Evolutionary conservation across 2,329 filamentous ascomycete species (phyloP), one percentile per base, ranked within the genome.

Genomic region (Colletotrichum viniferum): DNA sequence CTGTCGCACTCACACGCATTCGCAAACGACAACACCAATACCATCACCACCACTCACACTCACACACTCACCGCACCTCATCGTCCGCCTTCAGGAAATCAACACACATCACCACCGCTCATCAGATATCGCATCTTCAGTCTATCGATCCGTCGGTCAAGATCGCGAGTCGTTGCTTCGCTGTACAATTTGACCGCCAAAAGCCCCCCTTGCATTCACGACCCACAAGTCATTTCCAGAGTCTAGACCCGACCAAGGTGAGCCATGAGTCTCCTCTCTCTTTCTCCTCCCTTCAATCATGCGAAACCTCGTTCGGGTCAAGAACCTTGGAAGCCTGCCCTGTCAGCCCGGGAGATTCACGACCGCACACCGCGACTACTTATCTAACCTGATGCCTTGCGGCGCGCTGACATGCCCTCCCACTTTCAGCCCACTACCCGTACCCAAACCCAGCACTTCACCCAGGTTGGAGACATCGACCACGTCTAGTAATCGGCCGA

Each of bases 401-500:
- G 74, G 61, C 61, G 74, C 62, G 66, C 71, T 76, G 66, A 76
- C 74, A 76, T 69, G 73, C 63, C 63, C 55, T 76, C 24, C 62
- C 52, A 60, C 61, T 18, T 34, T 48, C 71, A 76, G 73, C 73
- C 73, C 70, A 63, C 71, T 61, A 74, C 56, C 62, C 67, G 63
- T 52, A 65, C 28, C 69, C 70, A 64, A 69, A 48, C 56, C n/a
- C 30, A 62, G 56, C 52, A 63, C 43, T 13, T 52, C 52, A 55
- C 55, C 36, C 55, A 24, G 14, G 24, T 66, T 62, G 61, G 62
- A 52, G 64, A 76, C 36, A 56, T 73, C 60, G 43, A 69, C 34
- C 43, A 34, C 58, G 28, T 56, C 26, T 21, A 71, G 55, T 36
- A 30, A 32, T 36, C 61, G 87, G 88, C 87, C 86, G 83, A 78